Evolutionary conservation across 345 rosid species (phyloP), one percentile per base, ranked within the genome.

Genomic region (Brassica rapa): DNA sequence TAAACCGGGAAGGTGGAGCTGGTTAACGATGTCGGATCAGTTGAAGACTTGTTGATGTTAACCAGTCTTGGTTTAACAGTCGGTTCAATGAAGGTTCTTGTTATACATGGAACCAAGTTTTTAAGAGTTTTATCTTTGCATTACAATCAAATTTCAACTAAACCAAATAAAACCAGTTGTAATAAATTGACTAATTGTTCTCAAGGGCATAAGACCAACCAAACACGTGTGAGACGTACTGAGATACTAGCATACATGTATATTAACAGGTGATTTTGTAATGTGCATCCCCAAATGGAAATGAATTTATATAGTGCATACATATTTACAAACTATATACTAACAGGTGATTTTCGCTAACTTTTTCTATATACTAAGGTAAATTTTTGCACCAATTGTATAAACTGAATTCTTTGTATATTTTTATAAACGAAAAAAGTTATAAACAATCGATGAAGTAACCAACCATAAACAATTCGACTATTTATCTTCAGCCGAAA

Each of bases 361-460:
- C 29, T 65, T 64, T 10, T 32, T 35, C 25, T 64, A 16, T 33
- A 35, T 59, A 16, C 5, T 62, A 55, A 25, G 16, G 75, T 70
- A 35, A 70, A 8, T 4, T 39, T 35, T 55, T 55, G 27, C 43
- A 77, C 60, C 55, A 77, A 53, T 53, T 25, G 63, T 19, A 21
- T 53, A 53, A 62, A 59, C 39, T 41, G 70, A 49, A 51, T 74
- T 76, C 55, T 29, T 69, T 32, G n/a, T 33, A 30, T 27, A 30
- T 4, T 19, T 19, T 63, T 11, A 41, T 3, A 60, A 4, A 71
- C 11, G 25, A 65, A 71, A 25, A 10, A 32, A 51, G 21, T 4
- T 37, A 71, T 55, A n/a, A 66, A 78, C 37, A 49, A 77, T 65
- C 8, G 53, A 57, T 57, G 65, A 64, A 33, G 79, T 16, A 35